Evolutionary conservation across 1,284 basidiomycete genomes (phyloP).

Genomic region (Boletus holoroseus): DNA sequence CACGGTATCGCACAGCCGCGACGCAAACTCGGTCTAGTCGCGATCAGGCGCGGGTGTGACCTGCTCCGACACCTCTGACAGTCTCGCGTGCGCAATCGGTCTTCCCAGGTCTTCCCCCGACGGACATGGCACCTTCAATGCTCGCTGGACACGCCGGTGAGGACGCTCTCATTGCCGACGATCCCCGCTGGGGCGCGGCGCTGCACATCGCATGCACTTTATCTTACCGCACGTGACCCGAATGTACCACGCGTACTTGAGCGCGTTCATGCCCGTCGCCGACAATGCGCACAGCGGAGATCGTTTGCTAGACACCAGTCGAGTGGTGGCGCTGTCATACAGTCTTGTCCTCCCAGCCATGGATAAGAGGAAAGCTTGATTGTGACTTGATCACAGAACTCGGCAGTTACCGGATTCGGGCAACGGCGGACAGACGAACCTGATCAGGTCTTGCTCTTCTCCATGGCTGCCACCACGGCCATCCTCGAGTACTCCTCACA

Average conservation of each 20-base stretch:
- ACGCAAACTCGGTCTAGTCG: constrained; percentile 4
- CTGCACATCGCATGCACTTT: constrained; percentile 17
- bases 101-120: background rate
- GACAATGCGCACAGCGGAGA: background rate
- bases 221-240: constrained; percentile 30
- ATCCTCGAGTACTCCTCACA: constrained; percentile 64
- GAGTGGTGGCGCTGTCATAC: background rate
- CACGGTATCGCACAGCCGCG: background rate
- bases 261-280: constrained; percentile 14
- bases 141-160: constrained; percentile 5
- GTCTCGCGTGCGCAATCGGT: constrained; percentile 10
- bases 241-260: constrained; percentile 12
- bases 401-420: background rate
- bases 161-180: constrained; percentile 6
- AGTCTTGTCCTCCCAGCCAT: background rate
- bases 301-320: background rate
- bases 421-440: background rate
- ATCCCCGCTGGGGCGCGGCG: constrained; percentile 12
- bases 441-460: background rate
- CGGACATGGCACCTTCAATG: background rate
- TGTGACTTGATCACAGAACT: background rate
- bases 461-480: constrained; percentile 45
- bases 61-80: background rate
- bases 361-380: background rate
- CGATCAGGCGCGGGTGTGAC: constrained; percentile 18